phyloP scores from a whole-genome alignment of 371 early-diverging fungal species.

The Apophysomyces trapeziformis region DNA sequence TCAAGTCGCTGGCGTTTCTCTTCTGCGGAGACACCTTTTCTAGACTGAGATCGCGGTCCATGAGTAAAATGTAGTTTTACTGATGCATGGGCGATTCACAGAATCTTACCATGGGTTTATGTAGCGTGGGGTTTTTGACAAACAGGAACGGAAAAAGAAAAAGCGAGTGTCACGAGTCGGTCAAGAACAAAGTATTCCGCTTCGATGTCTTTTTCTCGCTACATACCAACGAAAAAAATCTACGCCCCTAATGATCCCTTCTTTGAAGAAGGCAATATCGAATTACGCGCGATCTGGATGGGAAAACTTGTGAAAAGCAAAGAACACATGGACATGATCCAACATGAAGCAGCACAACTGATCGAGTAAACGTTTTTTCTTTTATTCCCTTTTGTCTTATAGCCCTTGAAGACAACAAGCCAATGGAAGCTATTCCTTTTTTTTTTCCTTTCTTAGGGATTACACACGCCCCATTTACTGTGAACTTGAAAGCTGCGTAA shows the following conservation, averaged over 20 bases:
- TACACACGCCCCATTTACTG: slow-evolving; percentile 26
- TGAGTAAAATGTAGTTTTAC: background rate
- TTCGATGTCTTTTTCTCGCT: slow-evolving; percentile 30
- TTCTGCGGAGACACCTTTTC: slow-evolving; percentile 66
- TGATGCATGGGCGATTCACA: background rate
- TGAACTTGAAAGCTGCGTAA: slow-evolving; percentile 29
- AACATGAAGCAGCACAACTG: slow-evolving; percentile 26
- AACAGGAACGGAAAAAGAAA: background rate
- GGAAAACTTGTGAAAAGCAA: slow-evolving; percentile 26
- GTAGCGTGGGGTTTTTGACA: too few relatives aligned
- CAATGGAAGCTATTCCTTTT: background rate
- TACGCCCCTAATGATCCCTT: slow-evolving; percentile 47
- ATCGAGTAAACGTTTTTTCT: slow-evolving; percentile 21
- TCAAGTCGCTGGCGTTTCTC: slow-evolving; percentile 83
- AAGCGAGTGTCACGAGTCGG: background rate
- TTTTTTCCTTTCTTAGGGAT: slow-evolving; percentile 13
- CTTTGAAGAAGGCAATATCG: slow-evolving; percentile 59
- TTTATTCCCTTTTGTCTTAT: too few relatives aligned
- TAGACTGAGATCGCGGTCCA: slow-evolving; percentile 19
- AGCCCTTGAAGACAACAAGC: too few relatives aligned
- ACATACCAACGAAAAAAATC: slow-evolving; percentile 35
- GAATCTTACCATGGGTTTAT: slow-evolving; percentile 4
- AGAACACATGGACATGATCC: slow-evolving; percentile 24
- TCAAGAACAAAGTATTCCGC: slow-evolving; percentile 2
- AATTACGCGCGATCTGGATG: slow-evolving; percentile 56